Conservation (phyloP, 805 yeast species). For the Candida alai region DNA sequence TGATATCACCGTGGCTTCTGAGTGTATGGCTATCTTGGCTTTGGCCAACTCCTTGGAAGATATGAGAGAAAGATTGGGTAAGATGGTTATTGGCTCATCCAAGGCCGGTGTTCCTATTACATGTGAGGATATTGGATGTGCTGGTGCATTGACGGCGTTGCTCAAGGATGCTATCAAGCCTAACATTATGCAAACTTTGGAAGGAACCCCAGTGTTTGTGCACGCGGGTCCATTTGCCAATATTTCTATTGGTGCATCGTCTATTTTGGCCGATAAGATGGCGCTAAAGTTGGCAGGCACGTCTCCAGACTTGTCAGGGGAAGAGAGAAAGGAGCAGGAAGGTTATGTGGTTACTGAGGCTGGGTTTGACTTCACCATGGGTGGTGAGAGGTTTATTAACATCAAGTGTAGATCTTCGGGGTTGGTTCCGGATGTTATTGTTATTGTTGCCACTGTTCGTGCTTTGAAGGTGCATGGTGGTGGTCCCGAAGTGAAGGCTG, state of each 20-base stretch:
- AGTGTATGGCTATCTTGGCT: conserved; percentile 82
- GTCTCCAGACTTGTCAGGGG: conserved; percentile 40
- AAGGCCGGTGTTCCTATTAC: conserved; percentile 70
- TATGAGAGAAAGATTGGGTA: conserved; percentile 71
- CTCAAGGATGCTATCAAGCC: conserved; percentile 82
- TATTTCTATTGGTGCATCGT: conserved; percentile 82
- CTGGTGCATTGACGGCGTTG: conserved; percentile 81
- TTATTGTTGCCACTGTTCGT: conserved; percentile 79
- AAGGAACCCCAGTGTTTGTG: conserved; percentile 83
- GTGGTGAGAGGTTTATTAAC: conserved; percentile 83
- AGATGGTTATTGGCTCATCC: conserved; percentile 70
- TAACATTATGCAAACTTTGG: conserved; percentile 82
- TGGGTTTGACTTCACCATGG: conserved; percentile 89
- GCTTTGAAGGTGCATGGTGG: conserved; percentile 87
- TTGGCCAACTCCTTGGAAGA: conserved; percentile 66
- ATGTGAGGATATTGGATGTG: conserved; percentile 80
- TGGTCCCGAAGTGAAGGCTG: conserved; percentile 85
- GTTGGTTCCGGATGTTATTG: conserved; percentile 70
- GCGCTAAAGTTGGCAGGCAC: conserved; percentile 79
- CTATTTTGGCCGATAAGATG: conserved; percentile 75
- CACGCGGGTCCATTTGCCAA: conserved; percentile 91
- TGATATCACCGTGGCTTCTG: conserved; percentile 83
- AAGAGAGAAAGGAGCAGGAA: conserved; percentile 45
- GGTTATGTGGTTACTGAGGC: conserved; percentile 87
- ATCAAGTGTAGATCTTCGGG: conserved; percentile 84